Evolutionary conservation across 2,329 filamentous ascomycete species (phyloP).

Genomic region (Talaromyces amestolkiae): DNA sequence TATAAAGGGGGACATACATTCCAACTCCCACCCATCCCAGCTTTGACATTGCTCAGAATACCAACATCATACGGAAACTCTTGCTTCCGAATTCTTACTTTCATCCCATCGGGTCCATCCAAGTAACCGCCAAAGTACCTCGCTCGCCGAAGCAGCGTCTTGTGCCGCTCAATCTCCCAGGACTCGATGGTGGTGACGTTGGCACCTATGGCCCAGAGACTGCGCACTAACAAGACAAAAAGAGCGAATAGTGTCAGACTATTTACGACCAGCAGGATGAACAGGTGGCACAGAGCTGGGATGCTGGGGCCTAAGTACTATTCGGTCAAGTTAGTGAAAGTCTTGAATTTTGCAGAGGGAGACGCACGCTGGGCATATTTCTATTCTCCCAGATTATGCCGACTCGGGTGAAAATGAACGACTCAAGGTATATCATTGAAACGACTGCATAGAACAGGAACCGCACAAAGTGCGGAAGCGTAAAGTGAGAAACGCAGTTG

Average conservation of each 20-base stretch:
- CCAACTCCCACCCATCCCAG: constrained; percentile 57
- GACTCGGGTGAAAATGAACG: constrained; percentile 52
- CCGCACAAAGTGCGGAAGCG: constrained; percentile 63
- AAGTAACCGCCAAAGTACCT: constrained; percentile 57
- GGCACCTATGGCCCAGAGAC: constrained; percentile 53
- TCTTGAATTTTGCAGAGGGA: background rate
- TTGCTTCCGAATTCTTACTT: constrained; percentile 55
- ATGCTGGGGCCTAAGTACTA: constrained; percentile 59
- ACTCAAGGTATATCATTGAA: constrained; percentile 58
- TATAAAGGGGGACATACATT: constrained; percentile 32
- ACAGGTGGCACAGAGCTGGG: constrained; percentile 54
- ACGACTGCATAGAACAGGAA: constrained; percentile 60
- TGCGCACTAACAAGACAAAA: constrained; percentile 54
- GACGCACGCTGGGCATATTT: constrained; percentile 54
- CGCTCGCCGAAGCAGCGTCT: constrained; percentile 46
- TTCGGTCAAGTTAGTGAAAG: background rate
- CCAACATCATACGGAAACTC: constrained; percentile 67
- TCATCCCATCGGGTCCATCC: constrained; percentile 55
- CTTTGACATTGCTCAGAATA: constrained; percentile 58
- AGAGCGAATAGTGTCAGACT: constrained; percentile 58
- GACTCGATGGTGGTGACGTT: constrained; percentile 65
- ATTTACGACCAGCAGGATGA: constrained; percentile 54
- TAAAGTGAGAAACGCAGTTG: constrained; percentile 65
- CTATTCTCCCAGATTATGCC: constrained; percentile 56
- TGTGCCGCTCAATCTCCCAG: constrained; percentile 57